These are phyloP conservation scores for Andrographis paniculata DNA, from an alignment of 305 asterid genomes.

Conservation along the genomic window DNA sequence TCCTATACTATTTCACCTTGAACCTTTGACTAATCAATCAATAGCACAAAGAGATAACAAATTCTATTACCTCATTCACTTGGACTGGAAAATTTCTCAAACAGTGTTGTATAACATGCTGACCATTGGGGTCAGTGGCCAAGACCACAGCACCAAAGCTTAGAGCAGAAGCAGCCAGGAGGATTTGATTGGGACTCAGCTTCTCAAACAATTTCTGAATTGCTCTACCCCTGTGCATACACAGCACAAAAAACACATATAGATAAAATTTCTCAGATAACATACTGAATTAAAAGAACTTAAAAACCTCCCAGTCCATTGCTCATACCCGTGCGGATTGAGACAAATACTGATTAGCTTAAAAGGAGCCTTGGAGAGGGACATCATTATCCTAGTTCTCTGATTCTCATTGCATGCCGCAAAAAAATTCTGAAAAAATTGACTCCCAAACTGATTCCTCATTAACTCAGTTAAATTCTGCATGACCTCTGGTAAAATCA, in stretches of 20 bases:
- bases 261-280: background rate
- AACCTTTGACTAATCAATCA: too few relatives aligned
- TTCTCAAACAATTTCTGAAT: conserved; percentile 48
- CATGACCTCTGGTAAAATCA: conserved; percentile 31
- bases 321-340: conserved; percentile 50
- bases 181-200: conserved; percentile 38
- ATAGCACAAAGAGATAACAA: background rate
- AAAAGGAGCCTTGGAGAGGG: conserved; percentile 24
- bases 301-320: background rate
- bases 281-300: background rate
- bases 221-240: conserved; percentile 40
- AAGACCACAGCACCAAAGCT: conserved; percentile 33
- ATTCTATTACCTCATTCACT: conserved; percentile 40
- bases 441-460: conserved; percentile 45
- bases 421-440: conserved; percentile 44
- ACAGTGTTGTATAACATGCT: conserved; percentile 48
- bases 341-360: conserved; percentile 36
- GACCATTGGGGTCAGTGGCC: conserved; percentile 58
- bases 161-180: conserved; percentile 30
- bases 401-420: conserved; percentile 39
- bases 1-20: background rate
- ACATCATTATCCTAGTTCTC: conserved; percentile 38
- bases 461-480: conserved; percentile 25
- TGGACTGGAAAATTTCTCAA: conserved; percentile 36
- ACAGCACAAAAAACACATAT: background rate